Conservation (phyloP, 2,329 filamentous ascomycete species). For the Cladosporium velox region DNA sequence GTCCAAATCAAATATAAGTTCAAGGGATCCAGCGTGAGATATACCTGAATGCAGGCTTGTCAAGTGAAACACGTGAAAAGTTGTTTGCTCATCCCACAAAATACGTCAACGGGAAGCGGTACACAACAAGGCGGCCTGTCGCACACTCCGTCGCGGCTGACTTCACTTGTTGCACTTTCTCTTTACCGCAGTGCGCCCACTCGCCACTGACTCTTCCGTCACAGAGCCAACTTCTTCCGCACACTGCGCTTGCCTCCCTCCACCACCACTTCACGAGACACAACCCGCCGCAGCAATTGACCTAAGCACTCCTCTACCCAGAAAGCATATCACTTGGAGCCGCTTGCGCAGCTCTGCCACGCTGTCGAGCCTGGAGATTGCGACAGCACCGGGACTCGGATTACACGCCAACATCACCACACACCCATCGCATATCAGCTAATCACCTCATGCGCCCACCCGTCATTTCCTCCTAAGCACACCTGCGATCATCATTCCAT, state of each 20-base stretch:
- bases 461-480: not conserved
- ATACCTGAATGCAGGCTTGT: not conserved
- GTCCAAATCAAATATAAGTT: not conserved
- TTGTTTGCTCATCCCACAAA: slow-evolving; percentile 14
- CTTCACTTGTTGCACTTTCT: not conserved
- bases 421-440: not conserved
- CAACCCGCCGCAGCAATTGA: not conserved
- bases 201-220: not conserved
- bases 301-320: not conserved
- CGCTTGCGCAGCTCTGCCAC: not conserved
- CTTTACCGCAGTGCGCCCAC: not conserved
- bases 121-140: not conserved
- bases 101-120: slow-evolving; percentile 4
- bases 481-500: not conserved
- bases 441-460: not conserved
- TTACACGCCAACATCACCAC: not conserved
- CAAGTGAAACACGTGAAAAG: slow-evolving; percentile 9
- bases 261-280: not conserved
- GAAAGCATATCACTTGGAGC: not conserved
- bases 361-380: not conserved
- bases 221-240: not conserved
- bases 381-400: not conserved
- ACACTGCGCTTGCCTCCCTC: slow-evolving; percentile 5
- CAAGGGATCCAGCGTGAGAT: not conserved
- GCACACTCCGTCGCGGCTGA: not conserved